phyloP scores from a whole-genome alignment of 352 stramenopile genomes.

The Globisporangium cederbergense region DNA sequence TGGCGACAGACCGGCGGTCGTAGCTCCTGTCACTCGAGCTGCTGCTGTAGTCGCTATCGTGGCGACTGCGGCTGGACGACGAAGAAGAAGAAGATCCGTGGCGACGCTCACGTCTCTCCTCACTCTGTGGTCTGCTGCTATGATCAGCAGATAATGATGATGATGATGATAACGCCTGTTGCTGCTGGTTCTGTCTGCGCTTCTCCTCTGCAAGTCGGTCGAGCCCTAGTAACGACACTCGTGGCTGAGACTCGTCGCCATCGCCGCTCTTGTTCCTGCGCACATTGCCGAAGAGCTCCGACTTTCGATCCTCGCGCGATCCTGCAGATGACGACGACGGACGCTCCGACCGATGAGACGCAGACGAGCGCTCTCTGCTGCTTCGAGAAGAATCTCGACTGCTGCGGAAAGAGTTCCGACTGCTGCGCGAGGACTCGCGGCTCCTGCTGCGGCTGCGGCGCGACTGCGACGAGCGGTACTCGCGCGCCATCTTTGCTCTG shows the following conservation, averaged over 20 bases:
- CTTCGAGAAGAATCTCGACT: conserved; percentile 4
- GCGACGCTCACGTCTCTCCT: neutral
- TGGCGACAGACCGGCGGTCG: conserved; percentile 13
- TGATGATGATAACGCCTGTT: neutral
- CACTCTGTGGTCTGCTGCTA: neutral
- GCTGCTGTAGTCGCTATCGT: neutral
- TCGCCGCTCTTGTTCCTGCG: conserved; percentile 1
- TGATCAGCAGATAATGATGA: neutral
- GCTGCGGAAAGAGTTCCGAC: conserved; percentile 15
- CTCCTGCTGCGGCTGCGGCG: conserved; percentile 23
- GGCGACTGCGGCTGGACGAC: neutral
- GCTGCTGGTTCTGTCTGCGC: conserved; percentile 30
- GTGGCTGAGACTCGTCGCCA: neutral
- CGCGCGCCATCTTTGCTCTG: conserved; percentile 21
- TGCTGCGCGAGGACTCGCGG: conserved; percentile 11
- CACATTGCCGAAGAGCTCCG: conserved; percentile 26
- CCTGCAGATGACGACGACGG: conserved; percentile 3
- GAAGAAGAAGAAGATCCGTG: neutral
- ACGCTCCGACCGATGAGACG: conserved; percentile 1
- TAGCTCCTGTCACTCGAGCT: neutral
- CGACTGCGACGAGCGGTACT: conserved; percentile 5
- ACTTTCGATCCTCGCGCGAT: conserved; percentile 14
- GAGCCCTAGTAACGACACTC: conserved; percentile 49
- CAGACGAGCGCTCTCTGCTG: conserved; percentile 8
- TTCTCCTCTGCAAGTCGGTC: conserved; percentile 64